phyloP scores from a whole-genome alignment of 2,329 filamentous ascomycete genomes.

The Xylariaceae sp. region DNA sequence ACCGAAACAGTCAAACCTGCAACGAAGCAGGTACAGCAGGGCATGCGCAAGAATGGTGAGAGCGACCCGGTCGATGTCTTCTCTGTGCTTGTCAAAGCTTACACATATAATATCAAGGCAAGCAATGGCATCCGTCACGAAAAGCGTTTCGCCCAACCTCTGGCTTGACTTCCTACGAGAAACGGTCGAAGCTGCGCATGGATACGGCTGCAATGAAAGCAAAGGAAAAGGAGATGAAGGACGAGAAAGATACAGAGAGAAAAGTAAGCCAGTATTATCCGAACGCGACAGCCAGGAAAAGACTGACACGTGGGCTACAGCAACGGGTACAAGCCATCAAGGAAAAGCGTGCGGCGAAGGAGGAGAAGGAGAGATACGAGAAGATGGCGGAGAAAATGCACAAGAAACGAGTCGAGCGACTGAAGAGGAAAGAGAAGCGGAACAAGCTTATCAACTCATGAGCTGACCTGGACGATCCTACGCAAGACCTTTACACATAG shows the following conservation, averaged over 20 bases:
- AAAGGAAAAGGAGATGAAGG: constrained; percentile 93
- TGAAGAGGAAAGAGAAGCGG: constrained; percentile 95
- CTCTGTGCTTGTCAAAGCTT: constrained; percentile 4
- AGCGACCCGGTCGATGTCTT: constrained; percentile 4
- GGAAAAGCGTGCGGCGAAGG: constrained; percentile 84
- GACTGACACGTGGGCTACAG: constrained; percentile 47
- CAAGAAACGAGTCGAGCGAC: constrained; percentile 86
- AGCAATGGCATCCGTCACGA: constrained; percentile 88
- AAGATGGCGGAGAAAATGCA: constrained; percentile 99
- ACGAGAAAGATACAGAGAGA: constrained; percentile 89
- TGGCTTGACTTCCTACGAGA: constrained; percentile 77
- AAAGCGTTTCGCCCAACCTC: constrained; percentile 82
- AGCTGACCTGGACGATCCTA: constrained; percentile 27
- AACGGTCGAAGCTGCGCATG: constrained; percentile 71
- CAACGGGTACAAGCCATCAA: constrained; percentile 77
- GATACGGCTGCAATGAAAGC: constrained; percentile 79
- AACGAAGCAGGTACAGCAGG: constrained; percentile 49
- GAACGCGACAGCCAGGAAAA: neutral
- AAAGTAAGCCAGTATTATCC: constrained; percentile 56
- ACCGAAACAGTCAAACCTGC: constrained; percentile 40
- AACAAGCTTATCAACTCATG: constrained; percentile 79
- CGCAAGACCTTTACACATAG: constrained; percentile 1
- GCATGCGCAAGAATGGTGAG: constrained; percentile 84
- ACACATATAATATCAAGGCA: constrained; percentile 59
- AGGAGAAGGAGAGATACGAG: constrained; percentile 89